Evolutionary conservation across 2,329 filamentous ascomycete genomes (phyloP).

Genomic region (Colletotrichum echinochloae): DNA sequence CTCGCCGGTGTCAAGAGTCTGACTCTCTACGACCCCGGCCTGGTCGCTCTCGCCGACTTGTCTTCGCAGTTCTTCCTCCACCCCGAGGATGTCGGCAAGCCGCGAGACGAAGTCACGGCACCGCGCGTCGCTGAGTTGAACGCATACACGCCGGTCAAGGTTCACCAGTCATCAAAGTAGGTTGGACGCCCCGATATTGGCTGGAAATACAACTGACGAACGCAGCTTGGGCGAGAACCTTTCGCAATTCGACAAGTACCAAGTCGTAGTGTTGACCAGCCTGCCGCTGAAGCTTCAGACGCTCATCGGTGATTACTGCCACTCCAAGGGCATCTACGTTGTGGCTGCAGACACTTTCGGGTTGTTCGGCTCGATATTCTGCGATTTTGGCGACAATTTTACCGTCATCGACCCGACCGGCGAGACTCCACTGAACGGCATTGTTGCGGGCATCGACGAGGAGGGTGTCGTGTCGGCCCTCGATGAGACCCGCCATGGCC

Average conservation of each 20-base stretch:
- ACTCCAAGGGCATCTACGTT: constrained; percentile 91
- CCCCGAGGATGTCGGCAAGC: constrained; percentile 89
- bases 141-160: constrained; percentile 90
- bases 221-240: constrained; percentile 79
- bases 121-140: constrained; percentile 95
- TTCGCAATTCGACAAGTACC: constrained; percentile 87
- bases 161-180: constrained; percentile 73
- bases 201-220: constrained; percentile 42
- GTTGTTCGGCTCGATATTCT: constrained; percentile 95
- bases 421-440: constrained; percentile 87
- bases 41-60: constrained; percentile 86
- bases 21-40: constrained; percentile 90
- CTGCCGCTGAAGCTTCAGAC: constrained; percentile 85
- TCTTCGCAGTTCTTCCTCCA: constrained; percentile 98
- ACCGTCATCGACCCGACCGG: constrained; percentile 90
- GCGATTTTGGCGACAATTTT: constrained; percentile 96
- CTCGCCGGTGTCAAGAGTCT: constrained; percentile 98
- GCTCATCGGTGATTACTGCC: constrained; percentile 90
- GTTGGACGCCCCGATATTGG: constrained; percentile 18
- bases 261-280: constrained; percentile 91
- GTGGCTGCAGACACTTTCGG: constrained; percentile 91
- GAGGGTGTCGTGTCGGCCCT: constrained; percentile 92
- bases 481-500: constrained; percentile 93
- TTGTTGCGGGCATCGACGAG: constrained; percentile 89
- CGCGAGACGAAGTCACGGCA: constrained; percentile 86